Conservation (phyloP, 2,329 filamentous ascomycete species). For the Aspergillus persii region DNA sequence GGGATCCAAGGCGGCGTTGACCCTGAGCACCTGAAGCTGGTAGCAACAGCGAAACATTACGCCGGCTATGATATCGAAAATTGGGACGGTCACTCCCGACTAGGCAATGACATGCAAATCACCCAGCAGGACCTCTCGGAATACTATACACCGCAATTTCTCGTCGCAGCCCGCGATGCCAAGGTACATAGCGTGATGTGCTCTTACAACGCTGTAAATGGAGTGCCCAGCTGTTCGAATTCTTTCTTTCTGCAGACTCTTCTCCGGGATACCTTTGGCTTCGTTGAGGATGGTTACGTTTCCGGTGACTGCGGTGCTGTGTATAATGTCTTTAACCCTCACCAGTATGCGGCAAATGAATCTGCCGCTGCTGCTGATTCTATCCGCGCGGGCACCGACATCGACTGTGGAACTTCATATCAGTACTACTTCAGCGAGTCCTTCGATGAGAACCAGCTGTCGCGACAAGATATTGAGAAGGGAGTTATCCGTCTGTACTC, state of each 20-base stretch:
- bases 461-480: constrained; percentile 46
- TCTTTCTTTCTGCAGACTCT: constrained; percentile 62
- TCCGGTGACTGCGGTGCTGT: constrained; percentile 66
- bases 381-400: constrained; percentile 53
- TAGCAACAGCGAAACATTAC: constrained; percentile 59
- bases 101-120: constrained; percentile 55
- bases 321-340: constrained; percentile 56
- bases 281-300: constrained; percentile 60
- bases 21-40: constrained; percentile 39
- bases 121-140: constrained; percentile 63
- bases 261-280: constrained; percentile 65
- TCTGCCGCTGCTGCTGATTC: constrained; percentile 49
- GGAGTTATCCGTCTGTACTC: constrained; percentile 50
- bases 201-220: constrained; percentile 64
- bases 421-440: constrained; percentile 47
- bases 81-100: constrained; percentile 45
- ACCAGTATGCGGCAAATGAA: constrained; percentile 48
- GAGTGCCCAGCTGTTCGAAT: constrained; percentile 63
- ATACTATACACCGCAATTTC: constrained; percentile 67
- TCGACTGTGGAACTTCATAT: constrained; percentile 53
- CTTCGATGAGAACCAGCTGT: constrained; percentile 44
- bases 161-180: constrained; percentile 60
- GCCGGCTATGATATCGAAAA: constrained; percentile 58
- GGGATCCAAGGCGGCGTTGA: constrained; percentile 53
- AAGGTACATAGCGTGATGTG: constrained; percentile 61